Base-by-base conservation (phyloP, 164 flowering plant genomes). In the Piper longum region DNA sequence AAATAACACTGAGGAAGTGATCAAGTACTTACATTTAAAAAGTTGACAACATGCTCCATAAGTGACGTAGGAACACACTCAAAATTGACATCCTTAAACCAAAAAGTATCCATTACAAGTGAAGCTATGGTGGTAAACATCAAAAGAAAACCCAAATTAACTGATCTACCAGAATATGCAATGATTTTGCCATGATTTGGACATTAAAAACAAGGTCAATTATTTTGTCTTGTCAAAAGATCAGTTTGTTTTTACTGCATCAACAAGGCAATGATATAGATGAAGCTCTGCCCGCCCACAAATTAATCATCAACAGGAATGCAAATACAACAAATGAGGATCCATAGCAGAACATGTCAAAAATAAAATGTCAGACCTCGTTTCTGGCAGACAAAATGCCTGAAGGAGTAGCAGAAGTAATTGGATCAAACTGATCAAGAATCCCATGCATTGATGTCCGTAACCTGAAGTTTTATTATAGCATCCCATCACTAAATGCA, bases 51-150 rank as follows among this genome's bases (percentile, higher is more conserved):
- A 75, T 78, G 85, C 74, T 91, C 99, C 91, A 91, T 80, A 63
- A 91, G 88, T 63, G 89, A 84, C 51, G 71, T 75, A 14, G 93
- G 93, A 69, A 89, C 97, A 63, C 97, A 91, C 78, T 95, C 99
- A 73, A 95, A 95, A 60, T 83, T 89, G 26, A 71, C 68, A 43
- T 80, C 96, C 99, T 93, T 69, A 69, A 75, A 60, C 16, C 60
- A 44, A 14, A 59, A 26, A 48, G 11, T 2, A 14, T 3, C 9
- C 52, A 48, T 48, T 5, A 8, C 2, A 48, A 48, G 52, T 3
- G 52, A 48, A 26, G 36, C 36, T 26, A 26, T 26, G 36, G 36
- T 48, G 11, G 52, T 48, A 48, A 48, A 48, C 52, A 9, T 48
- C 48, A 48, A 48, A 48, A 48, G 11, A 48, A 48, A 48, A 48